Base-by-base conservation (phyloP, 2,329 filamentous ascomycete genomes). In the Xylariomycetidae sp. region DNA sequence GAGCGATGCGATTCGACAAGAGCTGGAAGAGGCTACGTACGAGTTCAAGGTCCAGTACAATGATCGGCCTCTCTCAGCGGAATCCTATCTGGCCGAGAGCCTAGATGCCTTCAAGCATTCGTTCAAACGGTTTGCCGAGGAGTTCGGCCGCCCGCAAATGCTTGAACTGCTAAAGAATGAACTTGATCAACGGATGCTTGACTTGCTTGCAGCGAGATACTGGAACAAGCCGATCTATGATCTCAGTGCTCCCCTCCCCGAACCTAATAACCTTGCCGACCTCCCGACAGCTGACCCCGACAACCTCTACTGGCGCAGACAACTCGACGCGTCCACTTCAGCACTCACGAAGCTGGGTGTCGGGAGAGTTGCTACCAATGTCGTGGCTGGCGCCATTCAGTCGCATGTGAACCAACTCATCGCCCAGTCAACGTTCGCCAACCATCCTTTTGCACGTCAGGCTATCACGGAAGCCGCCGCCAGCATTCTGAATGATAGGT, bases 11-110 rank as follows among this genome's bases (percentile, higher is more conserved):
- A 95, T 98, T 46, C 82, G 83, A 41, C 87, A 95, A 56, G 92
- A 98, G 58, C 76, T 98, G 0, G 90, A 95, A 52, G 92, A 98
- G 61, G 89, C 92, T 3, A 90, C 86, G 0, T 98, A 98, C 54
- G 90, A 98, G 60, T 98, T 95, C 71, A 98, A 98, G 59, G 92
- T 98, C 5, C 93, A 98, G 59, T 98, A 98, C 64, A 98, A 98
- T 53, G 92, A 98, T 57, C 80, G 92, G 6, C 87, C 90, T 2
- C 68, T 98, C 22, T 95, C 87, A 31, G 92, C 92, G 2, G 92
- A 98, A 57, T 95, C 90, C 4, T 98, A 98, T 56, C 74, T 98
- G 24, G 92, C 92, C 2, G 92, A 96, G 59, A 94, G 85, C 46
- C 67, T 98, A 4, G 92, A 98, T 58, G 81, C 82, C 14, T 96